A percentile compares a stretch with the other conserved stretches of the same genome.
phyloP scores from a whole-genome alignment of 768 basidiomycete genomes.

The Boletus vinaceobasis region DNA sequence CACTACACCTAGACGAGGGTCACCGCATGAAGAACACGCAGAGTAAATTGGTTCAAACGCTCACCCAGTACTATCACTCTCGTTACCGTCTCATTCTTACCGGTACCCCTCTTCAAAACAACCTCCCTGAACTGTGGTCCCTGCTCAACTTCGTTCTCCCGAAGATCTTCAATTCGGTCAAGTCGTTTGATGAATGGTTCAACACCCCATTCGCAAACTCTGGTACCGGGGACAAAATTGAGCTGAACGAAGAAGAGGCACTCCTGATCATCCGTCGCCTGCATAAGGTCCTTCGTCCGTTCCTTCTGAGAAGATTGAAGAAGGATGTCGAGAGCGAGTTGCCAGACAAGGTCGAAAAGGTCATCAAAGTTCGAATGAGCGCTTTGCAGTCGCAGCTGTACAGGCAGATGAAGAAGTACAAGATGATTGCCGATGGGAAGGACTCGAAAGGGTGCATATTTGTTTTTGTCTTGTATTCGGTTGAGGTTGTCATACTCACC shows the following conservation, averaged over 20 bases:
- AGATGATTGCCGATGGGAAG: constrained; percentile 89
- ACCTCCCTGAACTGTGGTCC: constrained; percentile 93
- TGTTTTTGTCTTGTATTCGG: neutral
- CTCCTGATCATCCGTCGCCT: constrained; percentile 93
- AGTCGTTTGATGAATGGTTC: constrained; percentile 99
- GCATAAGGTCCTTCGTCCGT: constrained; percentile 94
- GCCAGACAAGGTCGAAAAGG: constrained; percentile 97
- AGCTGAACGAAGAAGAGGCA: constrained; percentile 99
- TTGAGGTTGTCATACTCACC: constrained; percentile 4
- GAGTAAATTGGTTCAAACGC: constrained; percentile 85
- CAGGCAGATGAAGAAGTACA: constrained; percentile 97
- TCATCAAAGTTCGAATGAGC: constrained; percentile 95
- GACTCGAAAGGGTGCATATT: constrained; percentile 64
- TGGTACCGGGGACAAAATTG: constrained; percentile 97
- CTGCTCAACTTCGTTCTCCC: constrained; percentile 93
- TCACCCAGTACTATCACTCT: constrained; percentile 90
- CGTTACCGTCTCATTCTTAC: constrained; percentile 92
- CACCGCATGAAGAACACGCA: constrained; percentile 97
- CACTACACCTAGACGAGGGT: constrained; percentile 67
- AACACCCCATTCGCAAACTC: constrained; percentile 99
- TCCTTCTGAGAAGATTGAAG: constrained; percentile 88
- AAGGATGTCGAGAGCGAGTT: constrained; percentile 95
- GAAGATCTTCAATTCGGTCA: constrained; percentile 97
- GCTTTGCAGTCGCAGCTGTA: constrained; percentile 89
- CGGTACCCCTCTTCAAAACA: constrained; percentile 95